Conservation (phyloP, 2,329 filamentous ascomycete species). For the Amesomyces nigricolor region DNA sequence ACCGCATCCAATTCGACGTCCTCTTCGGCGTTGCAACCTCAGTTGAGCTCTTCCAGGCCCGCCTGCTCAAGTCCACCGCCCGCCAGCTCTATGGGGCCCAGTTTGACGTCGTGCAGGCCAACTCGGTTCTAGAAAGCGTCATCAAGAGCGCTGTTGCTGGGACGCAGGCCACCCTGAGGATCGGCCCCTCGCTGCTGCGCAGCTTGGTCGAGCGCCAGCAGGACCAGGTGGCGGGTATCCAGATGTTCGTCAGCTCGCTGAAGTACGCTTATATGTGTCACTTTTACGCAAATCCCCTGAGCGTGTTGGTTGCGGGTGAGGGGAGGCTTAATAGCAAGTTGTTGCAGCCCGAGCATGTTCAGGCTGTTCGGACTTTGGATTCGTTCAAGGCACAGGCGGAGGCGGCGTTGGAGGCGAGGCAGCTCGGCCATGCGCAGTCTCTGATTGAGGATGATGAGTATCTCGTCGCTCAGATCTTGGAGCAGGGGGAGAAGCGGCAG, state of each 20-base stretch:
- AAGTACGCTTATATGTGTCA: conserved; percentile 85
- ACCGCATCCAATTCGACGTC: conserved; percentile 70
- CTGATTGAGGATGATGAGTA: conserved; percentile 56
- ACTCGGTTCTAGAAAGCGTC: conserved; percentile 65
- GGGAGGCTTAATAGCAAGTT: conserved; percentile 28
- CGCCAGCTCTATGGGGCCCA: conserved; percentile 63
- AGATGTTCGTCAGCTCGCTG: conserved; percentile 63
- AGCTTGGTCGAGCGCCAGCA: conserved; percentile 65
- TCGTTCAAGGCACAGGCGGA: conserved; percentile 61
- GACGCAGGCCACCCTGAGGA: conserved; percentile 48
- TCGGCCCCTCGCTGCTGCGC: conserved; percentile 59
- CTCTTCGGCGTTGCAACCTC: conserved; percentile 79
- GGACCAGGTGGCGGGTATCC: conserved; percentile 71
- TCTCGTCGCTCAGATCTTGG: conserved; percentile 42
- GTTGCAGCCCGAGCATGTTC: conserved; percentile 56
- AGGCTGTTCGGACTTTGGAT: conserved; percentile 60
- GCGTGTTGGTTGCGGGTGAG: conserved; percentile 49
- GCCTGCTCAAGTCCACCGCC: conserved; percentile 63
- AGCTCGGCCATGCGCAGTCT: conserved; percentile 40
- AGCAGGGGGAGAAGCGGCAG: conserved; percentile 20
- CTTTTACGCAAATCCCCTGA: conserved; percentile 73
- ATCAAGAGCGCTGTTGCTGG: conserved; percentile 61
- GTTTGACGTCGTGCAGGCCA: conserved; percentile 71
- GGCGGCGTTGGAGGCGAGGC: conserved; percentile 38
- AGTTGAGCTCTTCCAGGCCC: conserved; percentile 70